Base-by-base conservation (phyloP, 2,329 filamentous ascomycete genomes). In the Rutstroemia sp. region DNA sequence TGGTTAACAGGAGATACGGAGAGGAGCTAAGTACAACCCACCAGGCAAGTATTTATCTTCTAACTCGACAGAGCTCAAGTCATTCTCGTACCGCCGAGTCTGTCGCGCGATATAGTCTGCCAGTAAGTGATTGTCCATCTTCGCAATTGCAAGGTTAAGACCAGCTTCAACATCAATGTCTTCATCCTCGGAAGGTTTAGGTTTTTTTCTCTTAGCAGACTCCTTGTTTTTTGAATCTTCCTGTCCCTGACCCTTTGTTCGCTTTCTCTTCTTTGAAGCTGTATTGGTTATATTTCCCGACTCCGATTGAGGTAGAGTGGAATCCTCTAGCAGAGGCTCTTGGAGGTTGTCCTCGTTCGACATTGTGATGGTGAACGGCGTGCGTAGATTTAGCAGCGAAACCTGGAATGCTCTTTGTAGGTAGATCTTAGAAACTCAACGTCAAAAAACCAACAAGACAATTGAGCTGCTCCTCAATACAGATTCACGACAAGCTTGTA, bases 81-180 rank as follows among this genome's bases (percentile, higher is more conserved):
- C 87, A 27, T 81, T 83, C 54, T 90, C 88, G 67, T 92, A 95
- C 23, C 87, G 80, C 61, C 80, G 83, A 53, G 89, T 86, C 68
- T 88, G 83, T 68, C 94, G 86, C 6, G 88, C 88, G 60, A 96
- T 77, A 70, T 96, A 85, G 70, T 96, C 92, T 1, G 92, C 89
- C 48, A 96, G 75, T 44, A 96, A 77, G 62, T 86, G 82, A 58
- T 83, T 86, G 70, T 96, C 89, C 86, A 96, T 92, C 59, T 83
- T 82, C 46, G 84, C 82, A 69, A 96, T 88, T 3, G 88, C 82
- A 61, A 82, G 83, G 73, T 96, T 95, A 63, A 96, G 75, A 6
- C 87, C 86, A 36, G 86, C 81, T 65, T 90, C 83, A 45, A 83
- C 78, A 68, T 90, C 84, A 57, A 86, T 70, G 27, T 79, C 73